Evolutionary conservation across 225 moss, liverwort and hornwort genomes (phyloP), one percentile per base, ranked within the genome.

Genomic region (Bryoerythrophyllum caledonicum): DNA sequence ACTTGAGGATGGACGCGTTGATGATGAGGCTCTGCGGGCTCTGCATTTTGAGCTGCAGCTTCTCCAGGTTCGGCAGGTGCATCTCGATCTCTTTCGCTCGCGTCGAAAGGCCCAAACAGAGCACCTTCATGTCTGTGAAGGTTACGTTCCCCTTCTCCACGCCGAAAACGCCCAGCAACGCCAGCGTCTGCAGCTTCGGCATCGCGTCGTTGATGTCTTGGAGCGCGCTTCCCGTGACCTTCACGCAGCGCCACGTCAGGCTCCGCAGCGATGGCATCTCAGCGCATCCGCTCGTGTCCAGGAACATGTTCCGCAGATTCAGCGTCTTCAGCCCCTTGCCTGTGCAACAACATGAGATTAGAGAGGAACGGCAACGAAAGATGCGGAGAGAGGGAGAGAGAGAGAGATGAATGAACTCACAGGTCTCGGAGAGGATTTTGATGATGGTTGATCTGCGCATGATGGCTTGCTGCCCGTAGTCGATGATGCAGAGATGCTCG

Each of bases 381-480:
- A 34, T 5, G 34, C 34, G 17, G 48, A 6, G 48, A 49, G 7
- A 49, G 19, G 5, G 0, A 1, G 48, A 19, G 13, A 44, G 15
- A 40, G 32, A 49, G 21, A 67, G 32, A 61, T 6, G 44, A 11
- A 44, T 32, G 32, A 19, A 75, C 88, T 85, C 69, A 88, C 88
- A 85, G 26, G 1, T 12, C 1, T 73, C 53, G 6, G 88, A 88
- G 4, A 88, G 34, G 24, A 82, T 48, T 49, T 20, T 56, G 5
- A 85, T 56, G 25, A 85, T 73, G 14, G 26, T 61, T 6, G 88
- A 80, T 51, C 63, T 40, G 4, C 78, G 82, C 88, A 85, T 78
- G 24, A 88, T 80, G 0, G 88, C 88, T 35, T 85, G 88, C 75
- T 82, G 88, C 4, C 88, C 88, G 24, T 88, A 88, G 43, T 88